Evolutionary conservation across 768 basidiomycete species (phyloP).

Genomic region (Pisolithus tinctorius): DNA sequence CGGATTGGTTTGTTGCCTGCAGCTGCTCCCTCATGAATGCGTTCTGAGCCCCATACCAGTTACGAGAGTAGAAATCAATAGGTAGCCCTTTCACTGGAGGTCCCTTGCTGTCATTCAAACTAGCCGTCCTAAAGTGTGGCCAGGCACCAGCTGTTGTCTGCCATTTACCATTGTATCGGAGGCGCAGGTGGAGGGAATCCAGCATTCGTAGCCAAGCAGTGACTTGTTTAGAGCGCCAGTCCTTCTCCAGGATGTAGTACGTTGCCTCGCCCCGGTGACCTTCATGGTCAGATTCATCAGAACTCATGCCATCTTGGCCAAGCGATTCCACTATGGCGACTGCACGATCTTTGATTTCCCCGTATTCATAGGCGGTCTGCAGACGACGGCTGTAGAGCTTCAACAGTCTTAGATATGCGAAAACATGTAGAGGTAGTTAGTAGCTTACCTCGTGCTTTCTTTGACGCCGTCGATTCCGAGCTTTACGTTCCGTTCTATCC

Average conservation of each 20-base stretch:
- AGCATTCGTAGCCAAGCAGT: too few relatives aligned
- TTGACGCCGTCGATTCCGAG: background rate
- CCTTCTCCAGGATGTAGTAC: background rate
- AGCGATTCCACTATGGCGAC: background rate
- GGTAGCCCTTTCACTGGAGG: too few relatives aligned
- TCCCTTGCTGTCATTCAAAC: too few relatives aligned
- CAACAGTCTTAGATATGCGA: background rate
- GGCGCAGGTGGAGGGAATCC: too few relatives aligned
- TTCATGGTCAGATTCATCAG: constrained; percentile 1
- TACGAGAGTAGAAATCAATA: too few relatives aligned
- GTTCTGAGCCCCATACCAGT: too few relatives aligned
- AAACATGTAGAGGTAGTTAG: background rate
- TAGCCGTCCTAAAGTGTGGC: too few relatives aligned
- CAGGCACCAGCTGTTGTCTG: too few relatives aligned
- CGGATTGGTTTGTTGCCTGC: too few relatives aligned
- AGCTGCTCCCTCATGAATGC: too few relatives aligned
- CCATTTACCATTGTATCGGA: too few relatives aligned
- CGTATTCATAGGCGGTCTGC: background rate
- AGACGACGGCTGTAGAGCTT: background rate
- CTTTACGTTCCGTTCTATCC: background rate
- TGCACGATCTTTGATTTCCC: background rate
- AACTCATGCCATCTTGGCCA: constrained; percentile 1
- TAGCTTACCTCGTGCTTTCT: background rate
- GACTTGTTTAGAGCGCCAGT: too few relatives aligned
- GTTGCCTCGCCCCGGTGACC: background rate